Base-by-base conservation (phyloP, 768 basidiomycete species). In the Leccinum pellstonianum region DNA sequence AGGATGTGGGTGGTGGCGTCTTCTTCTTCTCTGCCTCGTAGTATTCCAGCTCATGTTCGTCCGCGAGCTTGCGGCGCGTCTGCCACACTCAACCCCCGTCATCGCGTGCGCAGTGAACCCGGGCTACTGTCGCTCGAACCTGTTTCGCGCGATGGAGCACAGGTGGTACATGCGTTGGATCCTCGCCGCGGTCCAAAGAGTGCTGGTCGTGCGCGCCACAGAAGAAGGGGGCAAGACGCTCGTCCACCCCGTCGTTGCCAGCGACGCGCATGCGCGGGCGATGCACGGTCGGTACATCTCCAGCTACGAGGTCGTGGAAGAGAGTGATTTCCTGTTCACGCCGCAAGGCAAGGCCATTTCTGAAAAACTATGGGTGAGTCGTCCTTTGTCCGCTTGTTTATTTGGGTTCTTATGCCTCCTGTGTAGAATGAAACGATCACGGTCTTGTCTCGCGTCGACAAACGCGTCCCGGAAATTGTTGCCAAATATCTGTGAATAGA, bases 221-320 rank as follows among this genome's bases (percentile, higher is more conserved):
- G 74, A 75, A 59, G 63, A 67, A 47, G 77, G 77, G 19, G 66
- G 73, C 48, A 70, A 71, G 19, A 73, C 71, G 19, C 62, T 78
- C 12, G 59, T 75, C 1, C 68, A 68, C 14, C 71, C 73, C 4
- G 70, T 69, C 43, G 49, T 76, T 5, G 65, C 65, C 1, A 57
- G 58, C 12, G 51, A 52, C 12, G 51, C 19, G n/a, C 19, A 10
- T 0, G 51, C 31, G 29, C 51, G 12, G 11, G 31, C 61, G 31
- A 53, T 62, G 61, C 64, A 67, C 14, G 75, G 75, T 12, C 68
- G 61, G 48, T 77, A 74, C 33, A 54, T 74, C 15, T 64, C 70
- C 3, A 59, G 52, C 6, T 68, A 59, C 50, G 48, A 59, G 27
- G 54, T 73, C 10, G 17, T 33, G 3, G 70, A 73, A 53, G 74